Conservation (phyloP, 305 asterid species). For the Fraxinus sp. region DNA sequence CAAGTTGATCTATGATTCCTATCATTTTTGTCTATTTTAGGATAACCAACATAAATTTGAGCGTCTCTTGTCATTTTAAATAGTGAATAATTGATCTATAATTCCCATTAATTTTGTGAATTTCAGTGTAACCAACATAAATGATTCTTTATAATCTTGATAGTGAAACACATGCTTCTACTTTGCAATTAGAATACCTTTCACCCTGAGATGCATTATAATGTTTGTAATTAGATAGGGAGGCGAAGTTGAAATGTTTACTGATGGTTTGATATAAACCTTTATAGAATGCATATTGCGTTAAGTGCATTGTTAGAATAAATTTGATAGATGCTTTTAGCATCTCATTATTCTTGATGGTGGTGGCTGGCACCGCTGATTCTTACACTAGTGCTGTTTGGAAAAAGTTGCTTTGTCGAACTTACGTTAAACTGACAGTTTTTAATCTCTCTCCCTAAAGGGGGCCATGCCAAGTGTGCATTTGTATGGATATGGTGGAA, state of each 20-base stretch:
- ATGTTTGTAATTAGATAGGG: background rate
- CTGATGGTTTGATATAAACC: background rate
- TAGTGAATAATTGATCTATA: background rate
- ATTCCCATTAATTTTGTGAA: background rate
- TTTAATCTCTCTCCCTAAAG: background rate
- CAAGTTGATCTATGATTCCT: background rate
- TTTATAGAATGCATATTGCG: background rate
- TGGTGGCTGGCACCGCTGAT: background rate
- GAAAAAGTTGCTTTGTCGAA: background rate
- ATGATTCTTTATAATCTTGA: background rate
- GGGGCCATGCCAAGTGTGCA: background rate
- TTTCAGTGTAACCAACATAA: background rate
- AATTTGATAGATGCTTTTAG: background rate
- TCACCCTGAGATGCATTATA: background rate
- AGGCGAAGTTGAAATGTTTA: background rate
- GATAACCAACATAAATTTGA: background rate
- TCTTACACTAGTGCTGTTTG: background rate
- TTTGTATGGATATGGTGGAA: background rate
- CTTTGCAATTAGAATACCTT: background rate
- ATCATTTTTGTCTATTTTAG: background rate
- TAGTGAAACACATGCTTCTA: background rate
- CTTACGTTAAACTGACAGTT: background rate
- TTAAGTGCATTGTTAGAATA: background rate
- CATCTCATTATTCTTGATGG: background rate
- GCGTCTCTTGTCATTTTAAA: background rate